Conservation (phyloP, 306 rosid species). For the Luffa aegyptiaca region DNA sequence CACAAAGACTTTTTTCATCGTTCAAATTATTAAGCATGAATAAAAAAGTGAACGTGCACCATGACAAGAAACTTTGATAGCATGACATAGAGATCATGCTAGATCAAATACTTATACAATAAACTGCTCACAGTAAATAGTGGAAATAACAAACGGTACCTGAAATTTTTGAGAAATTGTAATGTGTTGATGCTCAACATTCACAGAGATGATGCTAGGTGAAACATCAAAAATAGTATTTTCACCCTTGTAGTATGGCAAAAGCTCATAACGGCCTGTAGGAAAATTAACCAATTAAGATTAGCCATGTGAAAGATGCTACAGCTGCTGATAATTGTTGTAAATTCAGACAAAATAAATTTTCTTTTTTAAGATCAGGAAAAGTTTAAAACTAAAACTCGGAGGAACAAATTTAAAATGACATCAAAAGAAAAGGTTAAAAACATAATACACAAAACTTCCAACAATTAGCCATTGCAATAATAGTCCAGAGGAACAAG, state of each 20-base stretch:
- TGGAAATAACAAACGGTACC: constrained; percentile 38
- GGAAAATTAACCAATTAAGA: constrained; percentile 16
- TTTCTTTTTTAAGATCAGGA: no score
- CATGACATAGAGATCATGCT: background rate
- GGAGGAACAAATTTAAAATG: background rate
- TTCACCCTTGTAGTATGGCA: constrained; percentile 97
- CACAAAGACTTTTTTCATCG: background rate
- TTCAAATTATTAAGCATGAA: background rate
- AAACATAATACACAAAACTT: background rate
- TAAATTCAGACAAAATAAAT: background rate
- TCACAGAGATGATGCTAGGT: constrained; percentile 61
- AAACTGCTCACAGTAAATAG: background rate
- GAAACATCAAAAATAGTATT: constrained; percentile 91
- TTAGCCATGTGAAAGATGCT: background rate
- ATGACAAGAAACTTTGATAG: background rate
- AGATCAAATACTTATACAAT: background rate
- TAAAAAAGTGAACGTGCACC: background rate
- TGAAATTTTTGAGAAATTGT: constrained; percentile 72
- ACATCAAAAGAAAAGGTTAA: background rate
- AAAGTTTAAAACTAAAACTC: background rate
- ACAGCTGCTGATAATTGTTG: constrained; percentile 10
- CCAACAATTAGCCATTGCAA: background rate
- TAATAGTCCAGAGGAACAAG: background rate
- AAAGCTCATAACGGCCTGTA: constrained; percentile 72
- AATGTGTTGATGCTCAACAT: constrained; percentile 75